These are phyloP conservation scores for Bryoglossum gracile DNA, from an alignment of 495 filamentous ascomycete species.

Conservation along the genomic window DNA sequence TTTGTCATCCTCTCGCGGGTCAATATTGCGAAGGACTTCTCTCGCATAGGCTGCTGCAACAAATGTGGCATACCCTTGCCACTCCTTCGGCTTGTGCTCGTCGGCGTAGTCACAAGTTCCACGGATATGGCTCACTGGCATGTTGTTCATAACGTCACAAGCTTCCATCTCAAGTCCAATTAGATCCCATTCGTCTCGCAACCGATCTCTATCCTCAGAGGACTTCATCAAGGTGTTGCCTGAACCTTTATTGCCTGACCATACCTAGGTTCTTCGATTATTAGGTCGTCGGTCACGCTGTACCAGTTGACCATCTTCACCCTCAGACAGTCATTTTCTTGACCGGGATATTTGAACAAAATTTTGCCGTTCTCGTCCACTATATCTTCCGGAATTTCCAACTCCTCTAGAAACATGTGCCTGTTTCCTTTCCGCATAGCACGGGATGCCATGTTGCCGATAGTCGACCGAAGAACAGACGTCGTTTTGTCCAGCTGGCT, in stretches of 20 bases:
- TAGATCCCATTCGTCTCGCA: constrained; percentile 23
- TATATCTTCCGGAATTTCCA: too few relatives aligned
- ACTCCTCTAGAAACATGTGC: too few relatives aligned
- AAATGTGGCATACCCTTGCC: constrained; percentile 35
- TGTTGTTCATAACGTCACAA: constrained; percentile 6
- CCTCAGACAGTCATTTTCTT: constrained; percentile 13
- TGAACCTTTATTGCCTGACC: constrained; percentile 31
- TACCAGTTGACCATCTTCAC: neutral
- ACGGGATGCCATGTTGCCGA: too few relatives aligned
- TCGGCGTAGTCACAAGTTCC: constrained; percentile 38
- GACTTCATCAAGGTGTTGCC: constrained; percentile 23
- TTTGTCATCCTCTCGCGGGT: too few relatives aligned
- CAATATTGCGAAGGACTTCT: constrained; percentile 23
- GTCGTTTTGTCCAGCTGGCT: too few relatives aligned
- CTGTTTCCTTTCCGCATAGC: too few relatives aligned
- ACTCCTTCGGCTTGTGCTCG: constrained; percentile 34
- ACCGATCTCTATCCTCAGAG: constrained; percentile 7
- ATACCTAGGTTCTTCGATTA: constrained; percentile 15
- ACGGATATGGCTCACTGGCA: constrained; percentile 26
- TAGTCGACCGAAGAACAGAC: too few relatives aligned
- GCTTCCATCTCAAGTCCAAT: constrained; percentile 21
- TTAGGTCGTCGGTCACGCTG: constrained; percentile 14
- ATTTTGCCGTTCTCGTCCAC: too few relatives aligned
- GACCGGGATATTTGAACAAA: constrained; percentile 28
- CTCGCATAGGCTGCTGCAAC: constrained; percentile 36